Base-by-base conservation (phyloP, 202 grass and related monocot species). In the Carex arenaria region DNA sequence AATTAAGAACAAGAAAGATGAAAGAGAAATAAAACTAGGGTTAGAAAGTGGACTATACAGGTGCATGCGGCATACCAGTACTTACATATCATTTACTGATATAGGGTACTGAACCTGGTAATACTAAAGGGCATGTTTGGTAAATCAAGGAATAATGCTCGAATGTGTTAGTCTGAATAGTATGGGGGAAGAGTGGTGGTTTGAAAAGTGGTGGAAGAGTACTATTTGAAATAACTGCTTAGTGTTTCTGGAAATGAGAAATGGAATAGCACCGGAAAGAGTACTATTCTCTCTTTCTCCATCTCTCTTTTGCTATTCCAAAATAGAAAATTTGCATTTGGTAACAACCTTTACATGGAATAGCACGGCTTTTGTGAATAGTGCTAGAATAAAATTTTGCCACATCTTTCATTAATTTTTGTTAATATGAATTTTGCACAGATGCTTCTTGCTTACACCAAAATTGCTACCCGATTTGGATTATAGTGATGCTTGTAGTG, bases 361-460 rank as follows among this genome's bases (percentile, higher is more conserved):
- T 22, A 71, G 6, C 9, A 47, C 9, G 20, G 38, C 38, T 36
- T 15, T 71, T 71, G 36, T 40, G 12, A 45, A 70, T 18, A 45
- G 38, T 70, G 32, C 4, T 34, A 34, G 32, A 34, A 34, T 34
- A 34, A 34, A 69, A 0, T 34, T 34, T 34, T 34, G 32, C 32
- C 32, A 34, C 32, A 28, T 23, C 36, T 51, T 65, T 68, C 4
- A 36, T 32, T 66, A 15, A 19, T 22, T 74, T 67, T 77, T 84
- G 7, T 85, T 43, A 26, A 72, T 81, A 63, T 42, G 61, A 23
- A 23, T 28, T 67, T 64, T 13, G 62, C 63, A 57, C 73, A 98
- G 95, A 77, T 98, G 95, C 69, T 98, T 98, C 88, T 89, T 98
- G 87, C 79, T 98, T 40, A 98, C 95, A 18, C 95, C 95, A 53